Conservation (phyloP, 2,329 filamentous ascomycete species). For the Cladophialophora carrionii region DNA sequence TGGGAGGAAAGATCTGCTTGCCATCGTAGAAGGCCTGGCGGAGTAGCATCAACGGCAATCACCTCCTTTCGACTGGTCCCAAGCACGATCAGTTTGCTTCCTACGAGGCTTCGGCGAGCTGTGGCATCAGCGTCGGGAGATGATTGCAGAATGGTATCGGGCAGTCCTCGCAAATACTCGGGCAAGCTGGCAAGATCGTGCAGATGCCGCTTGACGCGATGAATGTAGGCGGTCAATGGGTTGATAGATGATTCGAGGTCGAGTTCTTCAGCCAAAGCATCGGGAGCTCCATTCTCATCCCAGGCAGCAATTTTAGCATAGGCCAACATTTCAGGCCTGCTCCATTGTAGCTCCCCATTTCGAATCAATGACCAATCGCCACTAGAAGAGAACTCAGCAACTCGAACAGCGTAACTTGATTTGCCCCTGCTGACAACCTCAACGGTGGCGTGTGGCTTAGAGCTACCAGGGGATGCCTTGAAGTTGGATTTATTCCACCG, state of each 20-base stretch:
- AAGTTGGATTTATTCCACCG: constrained; percentile 66
- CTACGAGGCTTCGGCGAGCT: constrained; percentile 75
- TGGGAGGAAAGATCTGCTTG: constrained; percentile 63
- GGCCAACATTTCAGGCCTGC: constrained; percentile 78
- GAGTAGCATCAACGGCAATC: constrained; percentile 76
- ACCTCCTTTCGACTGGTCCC: constrained; percentile 79
- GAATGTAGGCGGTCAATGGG: constrained; percentile 77
- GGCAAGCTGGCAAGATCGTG: constrained; percentile 78
- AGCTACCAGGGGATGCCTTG: constrained; percentile 47
- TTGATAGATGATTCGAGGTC: constrained; percentile 86
- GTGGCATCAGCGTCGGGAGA: constrained; percentile 23
- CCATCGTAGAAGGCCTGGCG: constrained; percentile 76
- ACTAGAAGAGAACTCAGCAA: constrained; percentile 67
- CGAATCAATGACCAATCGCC: constrained; percentile 81
- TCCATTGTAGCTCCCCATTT: constrained; percentile 81
- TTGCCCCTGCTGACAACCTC: constrained; percentile 76
- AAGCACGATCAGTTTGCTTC: constrained; percentile 81
- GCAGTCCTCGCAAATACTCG: constrained; percentile 70
- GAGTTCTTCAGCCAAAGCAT: constrained; percentile 76
- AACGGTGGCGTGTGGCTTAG: constrained; percentile 62
- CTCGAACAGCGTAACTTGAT: constrained; percentile 74
- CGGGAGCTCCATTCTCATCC: constrained; percentile 73
- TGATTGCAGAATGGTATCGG: constrained; percentile 62
- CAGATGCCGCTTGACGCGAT: constrained; percentile 80
- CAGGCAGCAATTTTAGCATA: constrained; percentile 78